Base-by-base conservation (phyloP, 441 rosid genomes). In the Erysimum pusillum region DNA sequence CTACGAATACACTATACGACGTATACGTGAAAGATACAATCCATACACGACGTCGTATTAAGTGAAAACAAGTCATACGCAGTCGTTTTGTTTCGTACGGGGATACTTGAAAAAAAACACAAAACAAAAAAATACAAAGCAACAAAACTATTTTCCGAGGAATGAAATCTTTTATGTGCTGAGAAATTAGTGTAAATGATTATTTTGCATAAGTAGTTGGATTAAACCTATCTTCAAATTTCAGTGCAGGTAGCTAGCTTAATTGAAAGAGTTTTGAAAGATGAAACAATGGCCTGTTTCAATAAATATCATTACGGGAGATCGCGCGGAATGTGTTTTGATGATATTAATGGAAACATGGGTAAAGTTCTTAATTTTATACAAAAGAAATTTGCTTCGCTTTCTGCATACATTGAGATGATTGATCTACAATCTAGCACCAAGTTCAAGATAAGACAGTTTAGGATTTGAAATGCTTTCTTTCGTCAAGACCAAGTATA, bases 401-500 rank as follows among this genome's bases (percentile, higher is more conserved):
- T 39, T 39, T 39, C 15, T 61, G 15, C 17, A 11, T 39, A 25
- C 17, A 36, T 3, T 17, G 63, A 36, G 44, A 36, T 36, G 45
- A 1, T 35, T 35, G 14, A 35, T 15, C 17, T 35, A 59, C 28
- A 25, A 15, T 15, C 42, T 35, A 41, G 86, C 71, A 88, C 90
- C 0, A 90, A 85, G 75, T 86, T 90, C 80, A 90, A 87, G 82
- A 82, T 71, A 70, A 89, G 76, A 82, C 90, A 83, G 74, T 92
- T 90, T 76, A 80, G 89, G 53, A 80, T 87, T n/a, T 46, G 89
- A 84, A 73, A 76, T 88, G 87, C 83, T 91, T 54, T 91, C 85
- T 83, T 84, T 84, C 78, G 79, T 83, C 88, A 91, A 92, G 83
- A 85, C 87, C 80, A 82, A 61, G 36, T 52, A 77, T 35, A 84